Evolutionary conservation across 768 basidiomycete species (phyloP).

Genomic region (Tricholoma terreum): DNA sequence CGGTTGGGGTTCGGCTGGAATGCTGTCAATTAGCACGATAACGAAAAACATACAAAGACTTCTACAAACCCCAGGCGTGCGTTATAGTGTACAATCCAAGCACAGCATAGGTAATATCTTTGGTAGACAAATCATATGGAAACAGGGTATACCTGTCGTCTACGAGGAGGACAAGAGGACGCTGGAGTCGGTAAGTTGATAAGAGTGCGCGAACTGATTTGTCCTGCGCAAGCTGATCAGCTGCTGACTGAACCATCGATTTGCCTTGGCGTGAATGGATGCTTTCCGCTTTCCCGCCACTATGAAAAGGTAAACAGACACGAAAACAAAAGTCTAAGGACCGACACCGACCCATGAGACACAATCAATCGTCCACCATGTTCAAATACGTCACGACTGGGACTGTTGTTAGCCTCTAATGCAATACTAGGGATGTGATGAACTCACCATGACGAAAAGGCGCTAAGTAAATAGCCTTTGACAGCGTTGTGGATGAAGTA

Average conservation of each 20-base stretch:
- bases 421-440: background rate
- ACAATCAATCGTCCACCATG: constrained; percentile 69
- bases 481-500: constrained; percentile 59
- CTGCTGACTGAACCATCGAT: constrained; percentile 40
- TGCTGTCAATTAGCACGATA: background rate
- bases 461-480: constrained; percentile 76
- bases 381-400: constrained; percentile 67
- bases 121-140: constrained; percentile 59
- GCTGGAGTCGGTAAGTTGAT: constrained; percentile 47
- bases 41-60: constrained; percentile 4
- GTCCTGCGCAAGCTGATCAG: constrained; percentile 67
- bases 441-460: constrained; percentile 60
- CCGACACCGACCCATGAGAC: constrained; percentile 70
- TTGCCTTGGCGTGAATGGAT: constrained; percentile 42
- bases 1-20: constrained; percentile 60
- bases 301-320: constrained; percentile 1
- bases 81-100: constrained; percentile 73
- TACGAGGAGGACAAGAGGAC: constrained; percentile 66
- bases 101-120: constrained; percentile 46
- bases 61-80: constrained; percentile 61
- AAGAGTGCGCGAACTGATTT: constrained; percentile 70
- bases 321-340: background rate
- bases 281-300: constrained; percentile 67
- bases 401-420: constrained; percentile 3
- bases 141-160: constrained; percentile 74